These are phyloP conservation scores for Irpex rosettiformis DNA, from an alignment of 1,284 basidiomycete species.

Conservation along the genomic window DNA sequence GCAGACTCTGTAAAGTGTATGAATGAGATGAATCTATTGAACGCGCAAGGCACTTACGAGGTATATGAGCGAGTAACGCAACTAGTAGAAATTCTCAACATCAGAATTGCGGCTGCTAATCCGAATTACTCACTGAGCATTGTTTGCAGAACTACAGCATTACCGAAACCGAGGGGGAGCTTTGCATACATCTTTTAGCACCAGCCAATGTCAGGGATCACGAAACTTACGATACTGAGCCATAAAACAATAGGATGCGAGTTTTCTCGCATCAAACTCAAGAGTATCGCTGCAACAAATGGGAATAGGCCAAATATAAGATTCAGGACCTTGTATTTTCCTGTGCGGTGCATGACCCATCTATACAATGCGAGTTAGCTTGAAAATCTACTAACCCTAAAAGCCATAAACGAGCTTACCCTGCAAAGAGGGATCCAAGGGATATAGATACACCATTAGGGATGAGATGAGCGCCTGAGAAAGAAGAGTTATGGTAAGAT, in stretches of 20 bases:
- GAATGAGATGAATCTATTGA: background rate
- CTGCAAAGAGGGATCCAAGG: slow-evolving; percentile 74
- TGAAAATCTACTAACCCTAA: background rate
- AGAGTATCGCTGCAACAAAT: slow-evolving; percentile 58
- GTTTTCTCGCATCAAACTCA: slow-evolving; percentile 52
- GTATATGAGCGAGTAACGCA: slow-evolving; percentile 69
- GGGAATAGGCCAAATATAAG: slow-evolving; percentile 69
- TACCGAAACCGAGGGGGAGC: slow-evolving; percentile 76
- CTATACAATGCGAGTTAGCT: slow-evolving; percentile 15
- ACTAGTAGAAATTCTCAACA: slow-evolving; percentile 37
- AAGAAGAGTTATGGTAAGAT: background rate
- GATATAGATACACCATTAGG: slow-evolving; percentile 78
- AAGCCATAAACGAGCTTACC: slow-evolving; percentile 30
- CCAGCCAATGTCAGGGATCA: background rate
- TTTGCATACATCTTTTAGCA: slow-evolving; percentile 24
- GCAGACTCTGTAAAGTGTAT: slow-evolving; percentile 38
- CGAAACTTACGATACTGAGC: slow-evolving; percentile 65
- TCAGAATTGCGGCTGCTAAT: background rate
- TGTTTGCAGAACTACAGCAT: slow-evolving; percentile 78
- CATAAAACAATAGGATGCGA: slow-evolving; percentile 65
- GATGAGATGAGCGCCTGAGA: slow-evolving; percentile 68
- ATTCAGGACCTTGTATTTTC: slow-evolving; percentile 74
- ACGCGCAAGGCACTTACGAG: slow-evolving; percentile 38
- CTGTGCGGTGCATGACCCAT: slow-evolving; percentile 77
- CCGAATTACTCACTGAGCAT: slow-evolving; percentile 51